Percentiles rank a stretch among this genome's conserved stretches.
Evolutionary conservation across 306 rosid genomes (phyloP).

Genomic region (Cucumis melo): DNA sequence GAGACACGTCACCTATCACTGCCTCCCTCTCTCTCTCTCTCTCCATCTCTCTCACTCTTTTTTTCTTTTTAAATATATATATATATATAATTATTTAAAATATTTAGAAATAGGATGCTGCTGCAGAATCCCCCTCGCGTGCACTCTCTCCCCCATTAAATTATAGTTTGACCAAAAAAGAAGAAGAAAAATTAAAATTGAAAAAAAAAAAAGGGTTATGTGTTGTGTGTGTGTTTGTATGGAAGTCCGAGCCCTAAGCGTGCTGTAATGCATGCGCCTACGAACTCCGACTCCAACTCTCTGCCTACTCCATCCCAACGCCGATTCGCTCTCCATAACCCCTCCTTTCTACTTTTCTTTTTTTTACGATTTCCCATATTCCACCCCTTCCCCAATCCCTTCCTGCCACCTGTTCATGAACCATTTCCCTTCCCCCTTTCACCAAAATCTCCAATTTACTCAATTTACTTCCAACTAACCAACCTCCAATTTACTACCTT

Average conservation of each 20-base stretch:
- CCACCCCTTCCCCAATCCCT: not conserved
- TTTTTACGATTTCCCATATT: too few species aligned
- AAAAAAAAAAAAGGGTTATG: not conserved
- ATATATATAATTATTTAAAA: too few species aligned
- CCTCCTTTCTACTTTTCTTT: not conserved
- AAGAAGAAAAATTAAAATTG: not conserved
- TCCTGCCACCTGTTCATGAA: not conserved
- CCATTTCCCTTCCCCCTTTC: too few species aligned
- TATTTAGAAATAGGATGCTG: too few species aligned
- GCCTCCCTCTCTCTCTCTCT: not conserved
- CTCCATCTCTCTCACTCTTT: too few species aligned
- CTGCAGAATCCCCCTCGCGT: slow-evolving; percentile 11
- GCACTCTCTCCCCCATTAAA: slow-evolving; percentile 29
- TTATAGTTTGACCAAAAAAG: slow-evolving; percentile 24
- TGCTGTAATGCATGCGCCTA: slow-evolving; percentile 34
- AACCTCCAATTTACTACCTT: too few species aligned
- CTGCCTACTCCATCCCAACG: slow-evolving; percentile 10
- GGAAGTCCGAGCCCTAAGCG: slow-evolving; percentile 37
- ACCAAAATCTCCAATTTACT: too few species aligned
- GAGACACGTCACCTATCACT: slow-evolving; percentile 6
- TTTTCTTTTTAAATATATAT: too few species aligned
- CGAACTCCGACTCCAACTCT: not conserved
- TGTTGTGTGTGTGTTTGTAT: not conserved
- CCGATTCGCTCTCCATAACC: slow-evolving; percentile 16
- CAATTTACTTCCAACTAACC: too few species aligned